Percentiles rank a stretch among this genome's conserved stretches.
phyloP scores from a whole-genome alignment of 2,329 filamentous ascomycete species.

The Cladosporium sp. region DNA sequence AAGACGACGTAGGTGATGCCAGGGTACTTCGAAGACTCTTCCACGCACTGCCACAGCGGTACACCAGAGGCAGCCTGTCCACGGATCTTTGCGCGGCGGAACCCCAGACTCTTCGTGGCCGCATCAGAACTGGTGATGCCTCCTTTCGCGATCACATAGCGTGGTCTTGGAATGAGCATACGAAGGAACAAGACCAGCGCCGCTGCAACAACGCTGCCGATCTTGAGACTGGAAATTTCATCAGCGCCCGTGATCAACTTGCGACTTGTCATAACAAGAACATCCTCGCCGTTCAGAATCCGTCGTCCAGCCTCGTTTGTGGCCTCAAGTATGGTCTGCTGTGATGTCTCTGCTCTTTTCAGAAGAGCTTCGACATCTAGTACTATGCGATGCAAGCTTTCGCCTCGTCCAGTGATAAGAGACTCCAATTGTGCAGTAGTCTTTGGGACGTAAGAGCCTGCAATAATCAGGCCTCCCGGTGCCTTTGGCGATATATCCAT shows the following conservation, averaged over 20 bases:
- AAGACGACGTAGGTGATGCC: slow-evolving; percentile 55
- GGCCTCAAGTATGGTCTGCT: slow-evolving; percentile 34
- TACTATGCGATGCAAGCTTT: slow-evolving; percentile 42
- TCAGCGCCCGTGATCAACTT: slow-evolving; percentile 48
- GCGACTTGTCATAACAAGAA: slow-evolving; percentile 56
- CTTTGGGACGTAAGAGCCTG: slow-evolving; percentile 56
- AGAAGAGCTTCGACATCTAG: slow-evolving; percentile 48
- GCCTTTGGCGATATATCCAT: slow-evolving; percentile 30
- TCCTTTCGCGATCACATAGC: slow-evolving; percentile 56
- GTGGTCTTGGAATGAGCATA: slow-evolving; percentile 43
- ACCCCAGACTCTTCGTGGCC: slow-evolving; percentile 52
- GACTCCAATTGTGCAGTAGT: slow-evolving; percentile 52
- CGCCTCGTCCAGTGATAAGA: slow-evolving; percentile 36
- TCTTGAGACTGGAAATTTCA: slow-evolving; percentile 49
- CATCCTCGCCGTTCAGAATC: slow-evolving; percentile 46
- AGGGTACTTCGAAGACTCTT: slow-evolving; percentile 46
- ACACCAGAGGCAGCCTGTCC: slow-evolving; percentile 56
- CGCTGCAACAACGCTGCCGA: slow-evolving; percentile 49
- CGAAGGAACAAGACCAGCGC: slow-evolving; percentile 49
- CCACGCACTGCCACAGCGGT: slow-evolving; percentile 55
- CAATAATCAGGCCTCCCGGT: slow-evolving; percentile 50
- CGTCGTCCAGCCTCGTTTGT: slow-evolving; percentile 28
- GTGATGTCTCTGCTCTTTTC: slow-evolving; percentile 31
- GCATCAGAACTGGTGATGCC: slow-evolving; percentile 57
- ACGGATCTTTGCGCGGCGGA: slow-evolving; percentile 51